Conservation (phyloP, 768 basidiomycete genomes). For the Exsudoporus frostii region DNA sequence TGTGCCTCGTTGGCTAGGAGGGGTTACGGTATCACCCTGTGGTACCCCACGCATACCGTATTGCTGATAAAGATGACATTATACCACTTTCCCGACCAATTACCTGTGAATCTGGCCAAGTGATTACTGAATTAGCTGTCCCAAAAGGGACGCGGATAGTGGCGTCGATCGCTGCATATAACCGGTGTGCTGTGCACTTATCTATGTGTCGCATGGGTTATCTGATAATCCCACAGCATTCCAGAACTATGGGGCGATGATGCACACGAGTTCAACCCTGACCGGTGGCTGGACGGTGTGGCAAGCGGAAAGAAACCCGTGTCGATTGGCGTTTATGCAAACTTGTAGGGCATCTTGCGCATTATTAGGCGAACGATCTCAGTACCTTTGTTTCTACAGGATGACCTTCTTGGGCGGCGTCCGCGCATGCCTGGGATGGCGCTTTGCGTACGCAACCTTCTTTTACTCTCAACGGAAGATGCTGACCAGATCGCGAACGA, state of each 20-base stretch:
- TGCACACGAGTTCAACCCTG: constrained; percentile 31
- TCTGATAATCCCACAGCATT: constrained; percentile 14
- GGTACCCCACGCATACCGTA: constrained; percentile 50
- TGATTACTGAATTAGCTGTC: constrained; percentile 42
- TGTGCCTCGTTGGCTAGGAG: constrained; percentile 34
- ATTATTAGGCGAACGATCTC: not conserved
- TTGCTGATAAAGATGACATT: constrained; percentile 50
- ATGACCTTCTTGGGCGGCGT: constrained; percentile 29
- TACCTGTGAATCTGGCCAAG: constrained; percentile 41
- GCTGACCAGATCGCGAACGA: not conserved
- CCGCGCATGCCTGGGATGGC: constrained; percentile 31
- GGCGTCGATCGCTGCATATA: constrained; percentile 52
- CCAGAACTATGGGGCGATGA: constrained; percentile 32
- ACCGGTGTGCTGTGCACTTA: constrained; percentile 39
- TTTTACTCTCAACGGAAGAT: not conserved
- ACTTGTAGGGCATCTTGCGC: constrained; percentile 18
- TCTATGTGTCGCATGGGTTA: not conserved
- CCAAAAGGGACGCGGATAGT: constrained; percentile 51
- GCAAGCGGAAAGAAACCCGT: constrained; percentile 16
- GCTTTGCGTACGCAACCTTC: constrained; percentile 27
- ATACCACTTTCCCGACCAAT: constrained; percentile 58
- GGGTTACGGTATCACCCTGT: constrained; percentile 48
- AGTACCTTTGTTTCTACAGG: constrained; percentile 9
- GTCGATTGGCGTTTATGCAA: constrained; percentile 29
- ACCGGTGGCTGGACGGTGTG: constrained; percentile 24